Evolutionary conservation across 306 rosid species (phyloP), one percentile per base, ranked within the genome.

Genomic region (Ochetophila trinervis): DNA sequence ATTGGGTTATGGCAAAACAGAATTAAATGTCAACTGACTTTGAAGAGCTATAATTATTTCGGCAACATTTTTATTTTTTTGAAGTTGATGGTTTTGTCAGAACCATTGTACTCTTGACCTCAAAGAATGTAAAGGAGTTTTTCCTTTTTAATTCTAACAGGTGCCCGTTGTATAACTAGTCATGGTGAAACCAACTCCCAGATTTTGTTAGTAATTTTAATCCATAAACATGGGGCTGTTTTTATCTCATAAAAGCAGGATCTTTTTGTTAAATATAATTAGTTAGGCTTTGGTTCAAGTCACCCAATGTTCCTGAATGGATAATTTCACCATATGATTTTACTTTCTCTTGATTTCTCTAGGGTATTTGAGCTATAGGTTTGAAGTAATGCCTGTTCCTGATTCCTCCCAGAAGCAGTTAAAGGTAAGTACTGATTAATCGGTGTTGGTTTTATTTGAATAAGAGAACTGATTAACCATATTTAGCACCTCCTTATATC

Each of bases 351-450:
- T 55, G 55, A 62, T 76, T 63, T 49, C 60, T 27, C 47, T 67
- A 86, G 97, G 88, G 67, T 79, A 74, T 82, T 71, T 88, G 51
- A 69, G 74, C 84, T 91, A 83, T 85, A 76, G 57, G 56, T 89
- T 91, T 72, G 69, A 75, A 64, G 63, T 85, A 35, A 37, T 77
- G 80, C 80, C 92, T 59, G 68, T 76, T 62, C 81, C 83, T 9
- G 82, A 81, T 78, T 65, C 78, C 62, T 21, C 71, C 69, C 82
- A 73, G 68, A 83, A 63, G 69, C 70, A 73, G 80, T 69, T 89
- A 57, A 83, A 81, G 90, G 94, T 83, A 54, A 71, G 24, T 55
- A 23, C 59, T 79, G 58, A 74, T 17, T 52, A 2, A 30, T 22
- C 57, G 42, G 21, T 50, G 4, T 50, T n/a, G 54, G 23, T 4